A percentile compares a stretch with the other conserved stretches of the same genome.
phyloP scores from a whole-genome alignment of 164 flowering plant species.

The Magnolia changhungtana region DNA sequence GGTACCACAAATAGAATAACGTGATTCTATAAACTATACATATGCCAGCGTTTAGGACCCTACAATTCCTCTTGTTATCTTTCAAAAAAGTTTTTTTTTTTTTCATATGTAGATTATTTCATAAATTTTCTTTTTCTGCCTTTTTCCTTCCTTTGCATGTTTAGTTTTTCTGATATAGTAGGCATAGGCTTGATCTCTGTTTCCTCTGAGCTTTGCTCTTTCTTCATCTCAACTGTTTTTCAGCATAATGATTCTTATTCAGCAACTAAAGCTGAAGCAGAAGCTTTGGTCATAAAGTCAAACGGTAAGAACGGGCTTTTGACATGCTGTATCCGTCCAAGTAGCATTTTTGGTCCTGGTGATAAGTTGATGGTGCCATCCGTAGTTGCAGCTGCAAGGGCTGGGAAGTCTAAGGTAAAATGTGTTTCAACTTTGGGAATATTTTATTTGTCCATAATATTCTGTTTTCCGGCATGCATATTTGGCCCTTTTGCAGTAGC shows the following conservation, averaged over 20 bases:
- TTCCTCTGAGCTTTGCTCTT: neutral
- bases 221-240: slow-evolving; percentile 15
- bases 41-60: neutral
- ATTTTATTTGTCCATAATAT: too few relatives aligned
- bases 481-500: neutral
- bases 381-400: slow-evolving; percentile 81
- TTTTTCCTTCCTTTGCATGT: too few relatives aligned
- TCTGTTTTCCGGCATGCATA: too few relatives aligned
- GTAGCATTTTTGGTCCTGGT: slow-evolving; percentile 98
- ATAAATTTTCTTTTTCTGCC: neutral
- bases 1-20: neutral
- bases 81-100: too few relatives aligned
- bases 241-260: slow-evolving; percentile 94
- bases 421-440: neutral
- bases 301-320: slow-evolving; percentile 81
- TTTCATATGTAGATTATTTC: neutral
- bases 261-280: slow-evolving; percentile 95
- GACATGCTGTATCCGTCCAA: slow-evolving; percentile 95
- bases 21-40: neutral
- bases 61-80: neutral
- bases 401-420: slow-evolving; percentile 85
- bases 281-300: slow-evolving; percentile 67
- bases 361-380: slow-evolving; percentile 91
- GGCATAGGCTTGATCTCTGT: neutral
- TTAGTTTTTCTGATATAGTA: too few relatives aligned